Evolutionary conservation across 2,329 filamentous ascomycete genomes (phyloP), one percentile per base, ranked within the genome.

Genomic region (Exophiala lecanii-corni): DNA sequence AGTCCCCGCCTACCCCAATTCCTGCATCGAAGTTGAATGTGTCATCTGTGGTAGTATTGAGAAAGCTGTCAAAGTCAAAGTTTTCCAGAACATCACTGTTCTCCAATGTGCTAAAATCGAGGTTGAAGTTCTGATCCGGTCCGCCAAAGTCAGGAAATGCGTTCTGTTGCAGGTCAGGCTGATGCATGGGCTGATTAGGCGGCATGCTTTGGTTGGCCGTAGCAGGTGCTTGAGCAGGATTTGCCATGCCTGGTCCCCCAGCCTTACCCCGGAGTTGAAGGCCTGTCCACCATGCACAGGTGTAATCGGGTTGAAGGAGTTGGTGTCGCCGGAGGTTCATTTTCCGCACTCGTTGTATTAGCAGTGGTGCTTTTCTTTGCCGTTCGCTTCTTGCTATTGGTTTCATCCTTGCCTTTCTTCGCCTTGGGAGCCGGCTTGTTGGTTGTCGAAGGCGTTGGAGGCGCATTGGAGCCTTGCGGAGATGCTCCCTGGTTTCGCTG

Each of bases 11-110:
- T 54, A 65, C 63, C 49, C 69, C 67, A 9, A 59, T 55, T 43
- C 66, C 59, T 49, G 54, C 67, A 16, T 65, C 62, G 45, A 70
- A 70, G 18, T 63, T 63, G 53, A 70, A 70, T 16, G 60, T 61
- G 51, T 75, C 75, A 28, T 69, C 68, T 30, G 48, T 57, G 5
- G 64, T 66, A 19, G 73, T 77, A 55, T 81, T 78, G 39, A 83
- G 66, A 66, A 82, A 83, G 12, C 74, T 78, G 57, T 82, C 79
- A 59, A 83, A 83, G 61, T 83, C 78, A 59, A 83, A 82, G 54
- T 68, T 71, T 56, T 73, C 70, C 33, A 73, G 58, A 21, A 72
- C 62, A 55, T 73, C 68, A 25, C 62, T 60, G 45, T 66, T 68
- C 44, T 71, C 68, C 47, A 73, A 56, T 39, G 65, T 56, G 53